A percentile compares a stretch with the other conserved stretches of the same genome.
phyloP scores from a whole-genome alignment of 306 rosid genomes.

The Hippophae tibetana region DNA sequence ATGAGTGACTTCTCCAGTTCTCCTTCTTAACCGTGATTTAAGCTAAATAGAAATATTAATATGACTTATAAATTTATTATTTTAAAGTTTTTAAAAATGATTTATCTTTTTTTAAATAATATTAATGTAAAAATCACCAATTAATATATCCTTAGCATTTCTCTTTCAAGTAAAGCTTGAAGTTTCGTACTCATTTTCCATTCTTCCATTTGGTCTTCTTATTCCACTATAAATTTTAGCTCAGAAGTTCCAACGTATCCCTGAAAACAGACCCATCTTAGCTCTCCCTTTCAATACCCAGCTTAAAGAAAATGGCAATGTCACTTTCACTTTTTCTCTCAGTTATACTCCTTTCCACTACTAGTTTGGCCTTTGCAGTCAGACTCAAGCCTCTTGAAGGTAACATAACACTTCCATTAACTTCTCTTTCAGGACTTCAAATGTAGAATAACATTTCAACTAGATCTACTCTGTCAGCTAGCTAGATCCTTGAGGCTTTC shows the following conservation, averaged over 20 bases:
- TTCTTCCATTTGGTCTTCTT: conserved; percentile 4
- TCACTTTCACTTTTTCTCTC: conserved; percentile 23
- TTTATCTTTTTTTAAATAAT: too few species aligned
- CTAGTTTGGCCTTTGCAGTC: conserved; percentile 36
- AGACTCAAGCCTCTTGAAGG: conserved; percentile 41
- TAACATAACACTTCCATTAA: conserved; percentile 15
- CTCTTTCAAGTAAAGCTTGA: too few species aligned
- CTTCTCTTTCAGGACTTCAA: conserved; percentile 8
- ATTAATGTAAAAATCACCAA: too few species aligned
- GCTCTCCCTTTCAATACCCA: neutral
- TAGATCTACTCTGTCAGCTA: too few species aligned
- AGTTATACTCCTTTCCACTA: conserved; percentile 27
- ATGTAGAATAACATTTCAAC: neutral
- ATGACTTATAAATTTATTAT: too few species aligned
- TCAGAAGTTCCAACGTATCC: conserved; percentile 7
- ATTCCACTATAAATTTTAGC: conserved; percentile 28
- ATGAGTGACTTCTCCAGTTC: neutral
- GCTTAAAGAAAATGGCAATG: conserved; percentile 28
- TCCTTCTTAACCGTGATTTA: conserved; percentile 31
- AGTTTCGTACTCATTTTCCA: conserved; percentile 10
- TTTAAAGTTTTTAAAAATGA: too few species aligned
- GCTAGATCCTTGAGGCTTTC: too few species aligned
- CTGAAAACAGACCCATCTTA: conserved; percentile 18
- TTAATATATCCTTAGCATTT: too few species aligned
- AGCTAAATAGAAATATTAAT: conserved; percentile 3